Evolutionary conservation across 352 stramenopile species (phyloP), one percentile per base, ranked within the genome.

Genomic region (Pythium aquatile): DNA sequence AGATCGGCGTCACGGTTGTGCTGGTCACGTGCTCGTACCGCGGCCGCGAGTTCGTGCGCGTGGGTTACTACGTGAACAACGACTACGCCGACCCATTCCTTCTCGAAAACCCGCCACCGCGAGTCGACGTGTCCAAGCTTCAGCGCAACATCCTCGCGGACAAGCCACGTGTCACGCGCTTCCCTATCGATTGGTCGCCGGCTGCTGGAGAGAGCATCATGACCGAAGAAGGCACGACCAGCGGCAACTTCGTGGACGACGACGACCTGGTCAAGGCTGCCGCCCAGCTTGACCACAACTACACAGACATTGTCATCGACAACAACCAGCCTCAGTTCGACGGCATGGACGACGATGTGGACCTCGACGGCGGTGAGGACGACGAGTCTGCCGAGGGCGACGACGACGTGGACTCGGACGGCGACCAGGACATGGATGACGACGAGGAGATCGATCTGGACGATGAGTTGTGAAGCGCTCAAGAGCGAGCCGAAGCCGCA

Each of bases 51-150:
- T 99, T 99, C 71, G 93, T 99, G 28, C 90, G 97, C 40, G 85
- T 95, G 5, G 85, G 85, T 11, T 99, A 99, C 82, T 99, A 99
- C 78, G 97, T 99, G 28, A 99, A 99, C 75, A 99, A 99, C 78
- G 97, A 99, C 84, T 99, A 99, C 77, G 83, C 85, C 29, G 92
- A 97, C 66, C 90, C 90, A 55, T 90, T 88, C 68, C 68, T 94
- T 72, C 69, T 92, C 10, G 85, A 95, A 62, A 94, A 94, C 68
- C 87, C 87, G 28, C 87, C 87, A 11, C 61, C 77, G 11, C 72
- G 62, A 14, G 84, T 98, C 30, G 93, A 98, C 66, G 83, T 98
- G 51, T 85, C 74, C 42, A 98, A 98, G 72, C 81, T 99, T 59
- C 83, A 96, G 72, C 89, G 97, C 65, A 97, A 98, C 73, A 98